Evolutionary conservation across 108 stramenopile species (phyloP).

Genomic region (Stephanodiscus triporus): DNA sequence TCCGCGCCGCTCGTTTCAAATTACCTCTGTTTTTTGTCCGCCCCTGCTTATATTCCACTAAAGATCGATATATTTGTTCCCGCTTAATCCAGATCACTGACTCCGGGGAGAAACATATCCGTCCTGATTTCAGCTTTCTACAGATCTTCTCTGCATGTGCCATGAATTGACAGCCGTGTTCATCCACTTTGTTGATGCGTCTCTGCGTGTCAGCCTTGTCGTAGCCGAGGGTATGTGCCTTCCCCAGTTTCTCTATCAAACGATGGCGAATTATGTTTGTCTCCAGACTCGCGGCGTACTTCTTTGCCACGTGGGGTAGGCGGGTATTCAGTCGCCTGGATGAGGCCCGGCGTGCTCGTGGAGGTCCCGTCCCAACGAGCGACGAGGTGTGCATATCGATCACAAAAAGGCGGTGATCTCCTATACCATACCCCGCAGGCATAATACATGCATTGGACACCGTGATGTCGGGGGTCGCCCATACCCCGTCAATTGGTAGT

Average conservation of each 20-base stretch:
- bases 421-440: constrained; percentile 13
- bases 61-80: constrained; percentile 7
- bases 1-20: constrained; percentile 4
- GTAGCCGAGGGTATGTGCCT: background rate
- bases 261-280: background rate
- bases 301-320: background rate
- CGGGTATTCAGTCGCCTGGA: constrained; percentile 9
- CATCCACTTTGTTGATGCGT: constrained; percentile 6
- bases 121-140: constrained; percentile 14
- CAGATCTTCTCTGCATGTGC: constrained; percentile 29
- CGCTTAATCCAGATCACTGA: constrained; percentile 20
- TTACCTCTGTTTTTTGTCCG: constrained; percentile 16
- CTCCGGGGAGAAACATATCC: constrained; percentile 24
- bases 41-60: constrained; percentile 3
- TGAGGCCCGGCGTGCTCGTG: background rate
- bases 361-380: background rate
- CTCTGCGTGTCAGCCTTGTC: background rate
- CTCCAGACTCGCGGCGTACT: constrained; percentile 5
- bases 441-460: constrained; percentile 15
- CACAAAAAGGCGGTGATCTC: constrained; percentile 11
- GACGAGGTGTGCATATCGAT: constrained; percentile 13
- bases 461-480: constrained; percentile 15
- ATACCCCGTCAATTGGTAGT: constrained; percentile 14
- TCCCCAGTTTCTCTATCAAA: background rate
- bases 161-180: constrained; percentile 17